A percentile compares a stretch with the other conserved stretches of the same genome.
Conservation (phyloP, 208 protist genomes). For the Tritrichomonas foetus region DNA sequence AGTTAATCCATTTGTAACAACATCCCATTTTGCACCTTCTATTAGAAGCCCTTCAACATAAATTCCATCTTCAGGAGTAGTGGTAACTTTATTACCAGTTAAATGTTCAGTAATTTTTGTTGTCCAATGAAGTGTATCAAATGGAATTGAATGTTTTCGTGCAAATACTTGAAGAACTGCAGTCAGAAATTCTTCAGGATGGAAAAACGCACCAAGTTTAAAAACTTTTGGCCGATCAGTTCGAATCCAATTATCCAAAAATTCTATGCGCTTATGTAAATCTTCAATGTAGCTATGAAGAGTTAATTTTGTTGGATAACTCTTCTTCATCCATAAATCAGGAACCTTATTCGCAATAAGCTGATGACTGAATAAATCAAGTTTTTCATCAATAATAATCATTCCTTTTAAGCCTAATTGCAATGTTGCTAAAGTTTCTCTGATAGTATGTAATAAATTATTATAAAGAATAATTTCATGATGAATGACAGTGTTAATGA, state of each 20-base stretch:
- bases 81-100: conserved; percentile 64
- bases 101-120: neutral
- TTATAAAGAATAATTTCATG: conserved; percentile 73
- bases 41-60: conserved; percentile 91
- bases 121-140: conserved; percentile 66
- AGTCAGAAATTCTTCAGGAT: conserved; percentile 96
- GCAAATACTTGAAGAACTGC: conserved; percentile 95
- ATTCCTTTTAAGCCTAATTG: conserved; percentile 75
- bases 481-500: conserved; percentile 83
- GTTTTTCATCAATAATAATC: conserved; percentile 66
- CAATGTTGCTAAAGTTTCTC: conserved; percentile 79
- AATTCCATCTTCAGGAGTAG: conserved; percentile 72
- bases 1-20: conserved; percentile 70
- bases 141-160: conserved; percentile 85
- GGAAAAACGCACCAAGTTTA: conserved; percentile 86
- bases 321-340: conserved; percentile 76
- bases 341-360: conserved; percentile 73
- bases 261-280: conserved; percentile 79
- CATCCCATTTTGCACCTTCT: conserved; percentile 85
- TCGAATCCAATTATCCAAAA: conserved; percentile 78
- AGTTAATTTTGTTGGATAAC: conserved; percentile 85
- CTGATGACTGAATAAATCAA: conserved; percentile 64
- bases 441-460: conserved; percentile 75
- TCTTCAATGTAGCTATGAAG: conserved; percentile 87
- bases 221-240: conserved; percentile 45